phyloP scores from a whole-genome alignment of 768 basidiomycete genomes.

The Gloeopeniophorella convolvens region DNA sequence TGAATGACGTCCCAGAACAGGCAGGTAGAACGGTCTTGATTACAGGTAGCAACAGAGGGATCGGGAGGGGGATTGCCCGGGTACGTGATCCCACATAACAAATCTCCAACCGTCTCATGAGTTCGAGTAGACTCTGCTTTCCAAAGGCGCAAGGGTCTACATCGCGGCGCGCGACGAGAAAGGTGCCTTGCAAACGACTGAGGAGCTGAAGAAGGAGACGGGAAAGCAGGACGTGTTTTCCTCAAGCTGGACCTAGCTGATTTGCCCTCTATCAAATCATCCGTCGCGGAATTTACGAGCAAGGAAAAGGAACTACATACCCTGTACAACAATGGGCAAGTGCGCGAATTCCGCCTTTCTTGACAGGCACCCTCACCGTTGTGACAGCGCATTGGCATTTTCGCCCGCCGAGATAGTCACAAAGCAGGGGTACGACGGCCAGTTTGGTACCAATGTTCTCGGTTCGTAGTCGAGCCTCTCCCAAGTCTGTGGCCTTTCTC shows the following conservation, averaged over 20 bases:
- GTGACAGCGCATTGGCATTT: constrained; percentile 12
- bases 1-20: constrained; percentile 12
- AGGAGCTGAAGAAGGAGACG: constrained; percentile 8
- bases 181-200: background rate
- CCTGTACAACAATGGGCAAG: constrained; percentile 7
- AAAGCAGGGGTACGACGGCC: constrained; percentile 21
- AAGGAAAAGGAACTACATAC: constrained; percentile 9
- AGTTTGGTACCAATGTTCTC: constrained; percentile 20
- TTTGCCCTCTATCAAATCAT: background rate
- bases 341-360: background rate
- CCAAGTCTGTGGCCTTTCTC: background rate
- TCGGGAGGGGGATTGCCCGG: constrained; percentile 18
- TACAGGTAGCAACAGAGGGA: constrained; percentile 12
- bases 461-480: constrained; percentile 2
- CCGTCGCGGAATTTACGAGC: constrained; percentile 5
- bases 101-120: background rate
- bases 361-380: background rate
- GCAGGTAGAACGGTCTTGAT: constrained; percentile 9
- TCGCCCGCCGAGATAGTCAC: constrained; percentile 11
- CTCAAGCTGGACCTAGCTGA: constrained; percentile 10
- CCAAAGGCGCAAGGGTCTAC: constrained; percentile 18
- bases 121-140: constrained; percentile 7
- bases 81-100: background rate
- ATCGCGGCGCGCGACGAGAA: constrained; percentile 8
- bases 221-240: constrained; percentile 6